Percentiles rank a stretch among this genome's conserved stretches.
Evolutionary conservation across 805 yeast genomes (phyloP).

Genomic region (Vanderwaltozyma verrucispora): DNA sequence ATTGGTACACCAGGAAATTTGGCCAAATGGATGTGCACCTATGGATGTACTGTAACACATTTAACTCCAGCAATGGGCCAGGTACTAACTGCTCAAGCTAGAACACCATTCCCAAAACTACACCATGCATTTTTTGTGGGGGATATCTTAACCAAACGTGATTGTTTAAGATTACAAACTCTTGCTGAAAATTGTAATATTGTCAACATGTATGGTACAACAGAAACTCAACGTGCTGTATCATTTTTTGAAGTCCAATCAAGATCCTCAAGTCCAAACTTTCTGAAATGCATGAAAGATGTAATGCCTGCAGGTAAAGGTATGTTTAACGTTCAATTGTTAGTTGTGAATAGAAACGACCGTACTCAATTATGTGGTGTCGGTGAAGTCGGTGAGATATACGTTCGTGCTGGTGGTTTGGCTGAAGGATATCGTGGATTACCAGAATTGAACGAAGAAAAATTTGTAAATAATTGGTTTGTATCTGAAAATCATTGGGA

Average conservation of each 20-base stretch:
- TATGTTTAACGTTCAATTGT: slow-evolving; percentile 87
- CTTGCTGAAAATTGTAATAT: slow-evolving; percentile 82
- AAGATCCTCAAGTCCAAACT: slow-evolving; percentile 54
- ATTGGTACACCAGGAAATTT: slow-evolving; percentile 97
- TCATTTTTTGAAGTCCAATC: slow-evolving; percentile 86
- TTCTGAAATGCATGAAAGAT: slow-evolving; percentile 78
- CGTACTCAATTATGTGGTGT: slow-evolving; percentile 89
- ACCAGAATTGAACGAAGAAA: slow-evolving; percentile 79
- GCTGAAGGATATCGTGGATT: slow-evolving; percentile 93
- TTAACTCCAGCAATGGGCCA: slow-evolving; percentile 99
- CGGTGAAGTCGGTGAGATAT: slow-evolving; percentile 98
- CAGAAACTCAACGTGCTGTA: slow-evolving; percentile 98
- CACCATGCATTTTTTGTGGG: slow-evolving; percentile 99
- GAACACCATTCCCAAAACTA: slow-evolving; percentile 69
- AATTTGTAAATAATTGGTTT: slow-evolving; percentile 89
- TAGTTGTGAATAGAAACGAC: slow-evolving; percentile 88
- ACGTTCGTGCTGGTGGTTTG: slow-evolving; percentile 95
- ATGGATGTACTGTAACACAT: slow-evolving; percentile 93
- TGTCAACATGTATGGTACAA: slow-evolving; percentile 98
- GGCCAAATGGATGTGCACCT: slow-evolving; percentile 93
- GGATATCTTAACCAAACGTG: slow-evolving; percentile 93
- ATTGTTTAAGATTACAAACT: slow-evolving; percentile 85
- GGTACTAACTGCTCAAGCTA: slow-evolving; percentile 88
- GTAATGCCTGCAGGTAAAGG: slow-evolving; percentile 98
- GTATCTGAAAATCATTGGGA: slow-evolving; percentile 57